Base-by-base conservation (phyloP, 129 eudicot species). In the Smallanthus sonchifolius region DNA sequence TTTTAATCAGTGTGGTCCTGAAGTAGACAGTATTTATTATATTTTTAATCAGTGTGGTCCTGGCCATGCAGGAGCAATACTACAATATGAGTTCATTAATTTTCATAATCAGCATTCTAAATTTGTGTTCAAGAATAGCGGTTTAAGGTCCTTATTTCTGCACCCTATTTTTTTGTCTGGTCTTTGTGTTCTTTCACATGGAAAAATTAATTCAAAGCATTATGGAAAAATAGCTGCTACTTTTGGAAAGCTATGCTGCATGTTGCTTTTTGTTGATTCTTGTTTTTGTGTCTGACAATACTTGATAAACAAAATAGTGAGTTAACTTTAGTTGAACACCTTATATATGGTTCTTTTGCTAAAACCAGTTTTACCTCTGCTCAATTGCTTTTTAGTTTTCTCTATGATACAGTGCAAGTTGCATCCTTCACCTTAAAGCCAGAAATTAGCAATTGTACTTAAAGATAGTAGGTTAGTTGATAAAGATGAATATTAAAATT, bases 101-200 rank as follows among this genome's bases (percentile, higher is more conserved):
- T 44, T 44, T 60, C 47, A 14, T 36, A 51, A 20, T 34, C 59
- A 74, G 37, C 61, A 4, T 7, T 62, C 15, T n/a, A 61, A 30
- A 59, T 11, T 10, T 73, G 34, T 42, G 34, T 57, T 73, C 14
- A 8, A 60, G 28, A 3, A 73, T 9, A 60, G 34, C 19, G 42
- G 68, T 36, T 32, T 7, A 61, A 44, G 78, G 24, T 74, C 48
- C 35, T 16, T 32, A 43, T 61, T n/a, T 44, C 60, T 60, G 76
- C 76, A 20, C 19, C 38, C 16, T 54, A 4, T 40, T 9, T 1
- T 1, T 60, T 54, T 54, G 9, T 56, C 54, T 56, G 20, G 42
- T 38, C 51, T 14, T 55, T 61, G 39, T 42, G 14, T 57, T 4
- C 14, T 43, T 61, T 43, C 43, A n/a, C 45, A n/a, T 73, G 45